These are phyloP conservation scores for Vitis cinerea DNA, from an alignment of 164 flowering plant genomes.

Conservation along the genomic window DNA sequence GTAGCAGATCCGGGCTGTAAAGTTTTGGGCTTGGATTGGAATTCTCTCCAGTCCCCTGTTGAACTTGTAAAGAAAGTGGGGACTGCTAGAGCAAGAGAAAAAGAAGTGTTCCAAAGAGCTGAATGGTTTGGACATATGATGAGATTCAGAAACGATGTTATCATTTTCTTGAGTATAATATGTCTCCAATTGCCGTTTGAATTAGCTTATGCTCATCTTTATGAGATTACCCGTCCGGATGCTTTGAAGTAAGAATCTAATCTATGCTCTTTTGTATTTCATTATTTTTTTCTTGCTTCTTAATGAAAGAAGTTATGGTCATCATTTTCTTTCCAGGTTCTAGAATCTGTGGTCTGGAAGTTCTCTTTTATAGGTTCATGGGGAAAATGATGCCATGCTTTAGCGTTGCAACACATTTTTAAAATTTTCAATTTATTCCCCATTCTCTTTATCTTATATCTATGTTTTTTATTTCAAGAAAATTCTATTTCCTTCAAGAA, in stretches of 20 bases:
- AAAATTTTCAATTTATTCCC: no score
- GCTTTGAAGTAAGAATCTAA: conserved; percentile 51
- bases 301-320: background rate
- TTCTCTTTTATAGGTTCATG: no score
- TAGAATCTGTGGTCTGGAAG: background rate
- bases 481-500: no score
- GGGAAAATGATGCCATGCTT: no score
- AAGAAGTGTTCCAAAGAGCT: conserved; percentile 61
- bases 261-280: background rate
- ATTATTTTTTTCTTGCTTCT: background rate
- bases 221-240: conserved; percentile 61
- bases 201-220: conserved; percentile 91
- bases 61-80: conserved; percentile 42
- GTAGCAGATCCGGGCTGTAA: conserved; percentile 43
- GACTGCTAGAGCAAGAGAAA: conserved; percentile 46
- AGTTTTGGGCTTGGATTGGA: conserved; percentile 36
- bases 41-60: conserved; percentile 36
- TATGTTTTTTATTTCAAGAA: no score
- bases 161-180: conserved; percentile 73
- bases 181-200: conserved; percentile 97
- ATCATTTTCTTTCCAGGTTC: background rate
- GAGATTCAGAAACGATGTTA: conserved; percentile 85
- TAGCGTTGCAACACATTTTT: no score
- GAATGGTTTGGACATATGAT: conserved; percentile 77
- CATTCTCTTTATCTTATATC: no score